Conservation (phyloP, 2,329 filamentous ascomycete species). For the Colletotrichum paranaense region DNA sequence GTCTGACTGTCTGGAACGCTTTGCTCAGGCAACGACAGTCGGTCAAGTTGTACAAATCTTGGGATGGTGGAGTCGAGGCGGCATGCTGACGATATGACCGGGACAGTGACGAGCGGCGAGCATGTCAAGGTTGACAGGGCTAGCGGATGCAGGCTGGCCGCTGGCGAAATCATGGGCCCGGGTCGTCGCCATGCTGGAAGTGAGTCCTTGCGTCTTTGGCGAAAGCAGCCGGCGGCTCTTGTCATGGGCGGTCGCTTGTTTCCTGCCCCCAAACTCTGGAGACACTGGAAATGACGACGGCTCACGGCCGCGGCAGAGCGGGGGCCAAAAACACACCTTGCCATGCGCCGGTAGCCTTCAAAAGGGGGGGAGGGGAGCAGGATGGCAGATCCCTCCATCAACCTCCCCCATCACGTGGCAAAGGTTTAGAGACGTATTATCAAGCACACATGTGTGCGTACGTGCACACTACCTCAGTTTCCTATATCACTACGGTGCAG, state of each 20-base stretch:
- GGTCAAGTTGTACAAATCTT: conserved; percentile 17
- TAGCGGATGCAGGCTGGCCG: conserved; percentile 18
- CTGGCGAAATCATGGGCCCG: not conserved
- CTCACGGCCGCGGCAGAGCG: conserved; percentile 28
- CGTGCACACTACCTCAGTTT: not conserved
- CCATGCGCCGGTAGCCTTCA: conserved; percentile 31
- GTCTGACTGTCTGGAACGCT: conserved; percentile 1
- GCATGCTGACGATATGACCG: conserved; percentile 6
- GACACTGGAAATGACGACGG: conserved; percentile 23
- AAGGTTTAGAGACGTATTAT: not conserved
- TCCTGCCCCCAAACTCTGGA: conserved; percentile 36
- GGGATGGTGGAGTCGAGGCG: conserved; percentile 12
- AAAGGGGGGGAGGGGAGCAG: no score
- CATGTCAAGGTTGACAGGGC: conserved; percentile 7
- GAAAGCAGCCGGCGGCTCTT: conserved; percentile 34
- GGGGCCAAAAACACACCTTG: conserved; percentile 35
- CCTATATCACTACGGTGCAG: not conserved
- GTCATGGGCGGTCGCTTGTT: conserved; percentile 36
- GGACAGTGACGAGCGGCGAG: not conserved
- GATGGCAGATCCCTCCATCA: not conserved
- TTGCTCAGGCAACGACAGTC: conserved; percentile 15
- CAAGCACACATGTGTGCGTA: not conserved
- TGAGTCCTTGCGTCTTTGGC: conserved; percentile 10
- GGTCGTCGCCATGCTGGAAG: not conserved
- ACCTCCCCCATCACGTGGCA: not conserved